These are phyloP conservation scores for Pelargonium nanum DNA, from an alignment of 345 rosid species.

Conservation along the genomic window DNA sequence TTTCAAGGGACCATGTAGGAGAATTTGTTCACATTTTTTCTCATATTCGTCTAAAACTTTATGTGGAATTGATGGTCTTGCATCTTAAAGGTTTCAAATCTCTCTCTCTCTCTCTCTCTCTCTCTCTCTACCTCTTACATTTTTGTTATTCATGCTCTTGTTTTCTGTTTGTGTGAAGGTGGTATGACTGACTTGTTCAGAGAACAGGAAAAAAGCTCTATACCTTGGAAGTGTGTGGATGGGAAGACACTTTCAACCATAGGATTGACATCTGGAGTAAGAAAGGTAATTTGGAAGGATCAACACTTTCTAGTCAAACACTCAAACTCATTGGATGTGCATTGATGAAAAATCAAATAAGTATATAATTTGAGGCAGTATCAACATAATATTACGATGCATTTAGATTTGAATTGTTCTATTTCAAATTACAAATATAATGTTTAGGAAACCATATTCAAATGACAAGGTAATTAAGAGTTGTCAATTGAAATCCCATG, in stretches of 20 bases:
- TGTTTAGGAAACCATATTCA: too few species aligned
- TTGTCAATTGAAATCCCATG: too few species aligned
- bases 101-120: constrained; percentile 4
- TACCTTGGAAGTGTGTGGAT: constrained; percentile 41
- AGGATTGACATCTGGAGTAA: constrained; percentile 67
- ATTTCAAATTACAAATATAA: too few species aligned
- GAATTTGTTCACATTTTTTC: constrained; percentile 73
- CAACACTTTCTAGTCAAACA: background rate
- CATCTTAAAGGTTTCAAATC: constrained; percentile 42
- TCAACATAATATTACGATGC: too few species aligned
- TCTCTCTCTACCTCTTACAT: background rate
- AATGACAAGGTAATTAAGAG: too few species aligned
- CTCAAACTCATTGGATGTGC: background rate
- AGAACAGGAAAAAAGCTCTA: constrained; percentile 19
- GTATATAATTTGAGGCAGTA: background rate
- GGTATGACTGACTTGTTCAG: constrained; percentile 16
- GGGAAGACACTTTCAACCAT: constrained; percentile 29
- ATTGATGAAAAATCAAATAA: background rate
- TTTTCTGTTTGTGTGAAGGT: constrained; percentile 21
- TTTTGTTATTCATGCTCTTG: constrained; percentile 1
- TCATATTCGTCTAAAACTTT: constrained; percentile 72
- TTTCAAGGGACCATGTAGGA: constrained; percentile 64
- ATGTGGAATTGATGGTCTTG: constrained; percentile 57
- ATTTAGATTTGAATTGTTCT: too few species aligned
- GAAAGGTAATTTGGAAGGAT: constrained; percentile 34